phyloP scores from a whole-genome alignment of 148 eudicot genomes.

The Mesembryanthemum crystallinum region DNA sequence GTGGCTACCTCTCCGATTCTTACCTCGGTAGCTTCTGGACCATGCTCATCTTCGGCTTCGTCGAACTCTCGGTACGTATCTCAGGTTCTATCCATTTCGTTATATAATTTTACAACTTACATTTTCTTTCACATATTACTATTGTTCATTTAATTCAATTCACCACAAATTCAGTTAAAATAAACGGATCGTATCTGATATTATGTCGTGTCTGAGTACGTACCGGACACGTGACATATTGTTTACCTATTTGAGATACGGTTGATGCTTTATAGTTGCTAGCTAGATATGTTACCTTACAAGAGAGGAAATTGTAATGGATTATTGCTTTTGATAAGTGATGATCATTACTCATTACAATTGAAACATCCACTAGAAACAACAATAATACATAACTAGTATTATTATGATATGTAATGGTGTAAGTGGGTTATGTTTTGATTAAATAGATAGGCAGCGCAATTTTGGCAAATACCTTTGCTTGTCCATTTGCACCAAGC shows the following conservation, averaged over 20 bases:
- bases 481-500: not conserved
- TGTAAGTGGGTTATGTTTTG: conserved; percentile 16
- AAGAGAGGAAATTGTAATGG: too few species aligned
- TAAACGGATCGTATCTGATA: too few species aligned
- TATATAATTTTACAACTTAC: too few species aligned
- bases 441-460: conserved; percentile 18
- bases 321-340: conserved; percentile 1
- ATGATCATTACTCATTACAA: conserved; percentile 26
- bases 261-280: too few species aligned
- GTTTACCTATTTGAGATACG: too few species aligned
- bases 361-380: conserved; percentile 15
- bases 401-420: not conserved
- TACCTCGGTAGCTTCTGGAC: conserved; percentile 96
- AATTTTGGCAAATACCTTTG: conserved; percentile 27
- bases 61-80: conserved; percentile 77
- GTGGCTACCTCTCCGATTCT: conserved; percentile 93
- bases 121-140: too few species aligned
- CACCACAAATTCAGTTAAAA: too few species aligned
- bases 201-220: too few species aligned
- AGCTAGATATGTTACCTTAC: too few species aligned
- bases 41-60: conserved; percentile 91
- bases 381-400: not conserved
- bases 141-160: too few species aligned
- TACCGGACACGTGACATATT: too few species aligned
- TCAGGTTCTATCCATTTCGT: too few species aligned